Percentiles rank a stretch among this genome's conserved stretches.
phyloP scores from a whole-genome alignment of 108 stramenopile genomes.

The Epithemia pelagica region DNA sequence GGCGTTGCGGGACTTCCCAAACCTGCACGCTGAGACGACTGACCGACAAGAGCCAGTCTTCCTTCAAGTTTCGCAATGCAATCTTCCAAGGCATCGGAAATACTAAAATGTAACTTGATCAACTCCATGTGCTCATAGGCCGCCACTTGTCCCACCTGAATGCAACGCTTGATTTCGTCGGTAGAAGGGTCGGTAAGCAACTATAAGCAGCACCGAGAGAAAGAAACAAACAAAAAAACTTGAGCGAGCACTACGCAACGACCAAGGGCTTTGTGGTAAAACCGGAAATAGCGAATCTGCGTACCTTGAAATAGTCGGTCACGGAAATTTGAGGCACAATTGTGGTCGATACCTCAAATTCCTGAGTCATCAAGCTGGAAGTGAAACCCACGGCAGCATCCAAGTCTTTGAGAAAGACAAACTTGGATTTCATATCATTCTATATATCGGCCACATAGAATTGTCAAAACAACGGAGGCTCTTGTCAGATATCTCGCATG shows the following conservation, averaged over 20 bases:
- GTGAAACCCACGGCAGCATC: constrained; percentile 83
- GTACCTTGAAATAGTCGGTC: constrained; percentile 63
- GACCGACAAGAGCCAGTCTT: too few species aligned
- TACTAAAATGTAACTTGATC: constrained; percentile 75
- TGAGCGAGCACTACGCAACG: too few species aligned
- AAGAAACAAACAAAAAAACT: neutral
- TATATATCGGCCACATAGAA: too few species aligned
- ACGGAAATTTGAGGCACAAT: constrained; percentile 77
- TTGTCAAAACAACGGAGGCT: too few species aligned
- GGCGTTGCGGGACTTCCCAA: too few species aligned
- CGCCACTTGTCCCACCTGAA: constrained; percentile 69
- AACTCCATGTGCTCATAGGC: constrained; percentile 79
- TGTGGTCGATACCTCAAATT: constrained; percentile 62
- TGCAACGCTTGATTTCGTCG: constrained; percentile 44
- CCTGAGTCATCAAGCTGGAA: constrained; percentile 67
- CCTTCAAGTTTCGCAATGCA: constrained; percentile 65
- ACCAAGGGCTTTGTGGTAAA: neutral
- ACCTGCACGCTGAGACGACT: too few species aligned
- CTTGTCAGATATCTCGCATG: too few species aligned
- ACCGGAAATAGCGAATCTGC: constrained; percentile 1
- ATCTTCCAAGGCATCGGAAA: constrained; percentile 72
- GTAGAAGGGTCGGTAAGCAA: constrained; percentile 52
- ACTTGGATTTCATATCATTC: constrained; percentile 82
- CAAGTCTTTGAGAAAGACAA: constrained; percentile 72
- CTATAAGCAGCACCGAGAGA: constrained; percentile 5